A percentile compares a stretch with the other conserved stretches of the same genome.
Conservation (phyloP, 768 basidiomycete species). For the Panaeolus cyanescens region DNA sequence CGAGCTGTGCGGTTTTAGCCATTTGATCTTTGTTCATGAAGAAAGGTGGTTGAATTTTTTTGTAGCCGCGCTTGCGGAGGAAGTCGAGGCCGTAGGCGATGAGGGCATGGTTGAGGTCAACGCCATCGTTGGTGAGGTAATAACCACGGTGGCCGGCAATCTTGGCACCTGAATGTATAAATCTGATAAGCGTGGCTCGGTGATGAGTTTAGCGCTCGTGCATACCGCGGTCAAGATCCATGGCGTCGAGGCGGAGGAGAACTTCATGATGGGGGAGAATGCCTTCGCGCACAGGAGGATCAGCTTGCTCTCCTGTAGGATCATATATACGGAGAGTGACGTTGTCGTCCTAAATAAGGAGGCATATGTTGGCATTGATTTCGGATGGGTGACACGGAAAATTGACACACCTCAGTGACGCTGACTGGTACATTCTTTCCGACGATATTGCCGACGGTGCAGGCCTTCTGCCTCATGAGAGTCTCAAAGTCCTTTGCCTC, state of each 20-base stretch:
- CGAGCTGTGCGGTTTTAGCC: slow-evolving; percentile 96
- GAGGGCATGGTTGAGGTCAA: slow-evolving; percentile 96
- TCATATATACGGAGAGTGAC: slow-evolving; percentile 80
- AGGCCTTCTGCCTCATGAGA: slow-evolving; percentile 78
- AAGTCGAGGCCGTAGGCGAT: slow-evolving; percentile 96
- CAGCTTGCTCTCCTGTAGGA: slow-evolving; percentile 72
- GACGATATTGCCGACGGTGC: slow-evolving; percentile 90
- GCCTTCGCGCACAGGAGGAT: slow-evolving; percentile 69
- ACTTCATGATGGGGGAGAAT: slow-evolving; percentile 99
- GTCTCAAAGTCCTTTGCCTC: slow-evolving; percentile 76
- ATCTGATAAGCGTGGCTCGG: neutral
- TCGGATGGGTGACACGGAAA: neutral
- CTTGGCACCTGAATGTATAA: slow-evolving; percentile 67
- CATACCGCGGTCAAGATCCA: slow-evolving; percentile 95
- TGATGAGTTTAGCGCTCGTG: slow-evolving; percentile 2
- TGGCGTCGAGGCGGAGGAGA: slow-evolving; percentile 87
- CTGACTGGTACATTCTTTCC: slow-evolving; percentile 85
- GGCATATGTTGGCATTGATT: neutral
- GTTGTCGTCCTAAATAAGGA: slow-evolving; percentile 80
- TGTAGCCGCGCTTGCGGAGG: slow-evolving; percentile 79
- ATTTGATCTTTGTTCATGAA: slow-evolving; percentile 98
- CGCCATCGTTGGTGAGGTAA: slow-evolving; percentile 93
- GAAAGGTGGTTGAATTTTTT: slow-evolving; percentile 96
- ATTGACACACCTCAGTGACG: slow-evolving; percentile 72
- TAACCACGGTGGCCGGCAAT: slow-evolving; percentile 95